phyloP scores from a whole-genome alignment of 2,329 filamentous ascomycete genomes.

The Colletotrichum sp. region DNA sequence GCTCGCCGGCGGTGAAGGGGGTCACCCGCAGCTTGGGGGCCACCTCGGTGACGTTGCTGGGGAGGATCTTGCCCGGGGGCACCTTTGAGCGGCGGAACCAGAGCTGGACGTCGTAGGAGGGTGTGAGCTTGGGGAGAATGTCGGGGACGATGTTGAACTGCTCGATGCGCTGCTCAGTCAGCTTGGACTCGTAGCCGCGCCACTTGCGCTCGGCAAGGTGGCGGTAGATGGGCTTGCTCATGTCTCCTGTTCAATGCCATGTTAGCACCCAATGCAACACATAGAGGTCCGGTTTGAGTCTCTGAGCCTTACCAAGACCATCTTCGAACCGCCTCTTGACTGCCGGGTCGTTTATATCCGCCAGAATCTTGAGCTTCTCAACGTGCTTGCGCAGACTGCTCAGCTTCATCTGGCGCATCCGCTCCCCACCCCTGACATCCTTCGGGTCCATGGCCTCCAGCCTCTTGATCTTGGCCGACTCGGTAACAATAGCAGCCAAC shows the following conservation, averaged over 20 bases:
- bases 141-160: slow-evolving; percentile 92
- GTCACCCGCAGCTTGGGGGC: slow-evolving; percentile 82
- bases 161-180: slow-evolving; percentile 83
- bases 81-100: slow-evolving; percentile 76
- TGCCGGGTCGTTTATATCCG: slow-evolving; percentile 92
- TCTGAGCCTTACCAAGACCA: slow-evolving; percentile 70
- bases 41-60: slow-evolving; percentile 74
- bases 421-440: slow-evolving; percentile 65
- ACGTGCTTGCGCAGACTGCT: slow-evolving; percentile 73
- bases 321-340: slow-evolving; percentile 96
- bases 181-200: slow-evolving; percentile 78
- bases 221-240: slow-evolving; percentile 96
- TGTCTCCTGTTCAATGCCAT: slow-evolving; percentile 68
- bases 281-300: neutral
- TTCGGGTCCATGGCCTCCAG: slow-evolving; percentile 65
- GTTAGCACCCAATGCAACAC: neutral
- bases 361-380: slow-evolving; percentile 83
- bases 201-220: slow-evolving; percentile 87
- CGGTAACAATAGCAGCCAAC: slow-evolving; percentile 71
- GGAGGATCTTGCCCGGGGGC: slow-evolving; percentile 78
- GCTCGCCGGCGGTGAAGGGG: slow-evolving; percentile 80
- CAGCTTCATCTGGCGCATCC: slow-evolving; percentile 70
- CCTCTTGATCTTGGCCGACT: slow-evolving; percentile 71
- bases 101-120: slow-evolving; percentile 79
- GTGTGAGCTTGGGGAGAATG: slow-evolving; percentile 80